phyloP scores from a whole-genome alignment of 2,329 filamentous ascomycete species.

The Botrytis elliptica region DNA sequence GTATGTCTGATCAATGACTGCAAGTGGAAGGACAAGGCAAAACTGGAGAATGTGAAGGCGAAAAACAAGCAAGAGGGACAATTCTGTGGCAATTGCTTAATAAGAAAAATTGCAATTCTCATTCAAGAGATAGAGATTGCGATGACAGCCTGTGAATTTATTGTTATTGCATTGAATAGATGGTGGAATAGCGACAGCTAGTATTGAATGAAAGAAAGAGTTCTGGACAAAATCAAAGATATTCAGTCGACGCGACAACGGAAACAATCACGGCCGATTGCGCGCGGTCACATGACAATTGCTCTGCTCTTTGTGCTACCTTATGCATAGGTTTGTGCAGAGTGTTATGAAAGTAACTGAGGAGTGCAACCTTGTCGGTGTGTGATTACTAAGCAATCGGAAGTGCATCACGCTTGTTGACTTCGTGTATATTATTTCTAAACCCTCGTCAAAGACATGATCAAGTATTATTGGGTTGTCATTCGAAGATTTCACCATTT shows the following conservation, averaged over 20 bases:
- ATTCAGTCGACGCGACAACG: conserved; percentile 3
- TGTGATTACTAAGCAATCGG: neutral
- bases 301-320: too few species aligned
- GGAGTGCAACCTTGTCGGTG: neutral
- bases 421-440: neutral
- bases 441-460: neutral
- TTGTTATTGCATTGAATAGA: neutral
- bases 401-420: neutral
- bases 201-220: neutral
- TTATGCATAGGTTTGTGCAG: neutral
- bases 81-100: neutral
- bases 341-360: neutral
- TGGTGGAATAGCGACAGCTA: neutral
- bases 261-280: neutral
- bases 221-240: neutral
- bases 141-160: rapidly evolving
- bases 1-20: neutral
- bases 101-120: too few species aligned
- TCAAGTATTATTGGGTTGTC: neutral
- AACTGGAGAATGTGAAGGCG: neutral
- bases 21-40: neutral
- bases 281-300: neutral
- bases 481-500: neutral
- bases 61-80: neutral
- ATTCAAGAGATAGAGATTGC: neutral